Base-by-base conservation (phyloP, 2,329 filamentous ascomycete species). In the Epichloe festucae region DNA sequence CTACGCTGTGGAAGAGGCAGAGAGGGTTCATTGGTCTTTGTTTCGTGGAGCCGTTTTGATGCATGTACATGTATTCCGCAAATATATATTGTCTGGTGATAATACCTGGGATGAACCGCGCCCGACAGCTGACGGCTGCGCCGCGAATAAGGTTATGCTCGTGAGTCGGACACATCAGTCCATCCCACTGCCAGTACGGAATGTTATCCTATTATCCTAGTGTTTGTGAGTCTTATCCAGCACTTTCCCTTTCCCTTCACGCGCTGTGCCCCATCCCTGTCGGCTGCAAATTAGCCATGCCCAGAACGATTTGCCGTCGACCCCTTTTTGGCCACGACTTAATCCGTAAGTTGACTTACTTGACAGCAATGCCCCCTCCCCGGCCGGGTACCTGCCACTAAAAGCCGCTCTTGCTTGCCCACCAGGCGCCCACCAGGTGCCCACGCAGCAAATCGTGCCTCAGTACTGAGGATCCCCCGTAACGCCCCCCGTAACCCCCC, bases 331-430 rank as follows among this genome's bases (percentile, higher is more conserved):
- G 10, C 42, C 34, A 42, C 46, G 36, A 19, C 36, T 40, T 8
- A 10, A 27, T 27, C 23, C 23, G 23, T 27, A 7, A 27, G 15
- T 38, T 38, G 50, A 17, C 17, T 17, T 17, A 17, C 17, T 17
- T 17, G 17, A 48, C 39, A 34, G 15, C 31, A 34, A 39, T 41
- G 36, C 47, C 48, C 34, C 36, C 47, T 19, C 46, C 43, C 40
- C 48, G 44, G 23, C 45, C 48, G 40, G 42, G 46, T 46, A 47
- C 50, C 51, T 51, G 47, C 40, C 53, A 39, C 51, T 53, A 55
- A 48, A 53, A 46, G 39, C 53, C 35, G 10, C 43, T 50, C 48
- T 43, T 41, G 38, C 43, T 41, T 31, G 41, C 7, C 12, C 50
- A 10, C n/a, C 23, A 48, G 40, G 50, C 50, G 50, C 50, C 23